A percentile compares a stretch with the other conserved stretches of the same genome.
These are phyloP conservation scores for Verticillium nonalfalfae DNA, from an alignment of 2,329 filamentous ascomycete genomes.

Conservation along the genomic window DNA sequence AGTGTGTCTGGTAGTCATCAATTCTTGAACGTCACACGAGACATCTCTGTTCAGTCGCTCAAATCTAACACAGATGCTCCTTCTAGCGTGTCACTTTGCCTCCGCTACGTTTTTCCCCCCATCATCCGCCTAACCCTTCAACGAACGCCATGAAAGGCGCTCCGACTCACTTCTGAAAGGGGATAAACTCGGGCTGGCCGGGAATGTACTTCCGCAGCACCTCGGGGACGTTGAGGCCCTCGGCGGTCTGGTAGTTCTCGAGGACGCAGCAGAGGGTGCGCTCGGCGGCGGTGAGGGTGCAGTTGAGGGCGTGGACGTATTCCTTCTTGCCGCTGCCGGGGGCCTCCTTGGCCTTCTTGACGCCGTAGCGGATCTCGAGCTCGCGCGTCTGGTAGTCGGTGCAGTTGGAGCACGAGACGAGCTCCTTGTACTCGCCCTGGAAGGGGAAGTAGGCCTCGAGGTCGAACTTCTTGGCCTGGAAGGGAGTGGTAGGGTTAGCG, in stretches of 20 bases:
- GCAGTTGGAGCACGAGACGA: slow-evolving; percentile 96
- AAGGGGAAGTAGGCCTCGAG: slow-evolving; percentile 95
- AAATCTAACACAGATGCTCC: background rate
- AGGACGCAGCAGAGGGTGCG: slow-evolving; percentile 89
- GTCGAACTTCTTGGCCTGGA: slow-evolving; percentile 78
- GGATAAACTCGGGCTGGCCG: slow-evolving; percentile 81
- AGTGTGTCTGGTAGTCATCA: too few species aligned
- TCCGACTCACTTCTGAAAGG: slow-evolving; percentile 48
- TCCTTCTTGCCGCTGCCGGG: slow-evolving; percentile 55
- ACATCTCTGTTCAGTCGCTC: background rate
- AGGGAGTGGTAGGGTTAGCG: too few species aligned
- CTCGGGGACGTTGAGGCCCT: slow-evolving; percentile 77
- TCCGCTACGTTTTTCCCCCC: background rate
- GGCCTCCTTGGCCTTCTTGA: slow-evolving; percentile 50
- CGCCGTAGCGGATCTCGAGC: slow-evolving; percentile 85
- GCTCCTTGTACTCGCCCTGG: slow-evolving; percentile 96
- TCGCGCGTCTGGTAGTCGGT: slow-evolving; percentile 71
- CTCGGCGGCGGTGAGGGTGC: slow-evolving; percentile 84
- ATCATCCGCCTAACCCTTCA: background rate
- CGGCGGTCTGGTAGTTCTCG: slow-evolving; percentile 93
- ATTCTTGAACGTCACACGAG: background rate
- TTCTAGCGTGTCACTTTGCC: background rate
- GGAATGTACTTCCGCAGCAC: slow-evolving; percentile 85
- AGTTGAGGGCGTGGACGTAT: slow-evolving; percentile 91
- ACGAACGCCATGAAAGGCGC: too few species aligned